Evolutionary conservation across 495 filamentous ascomycete species (phyloP), one percentile per base, ranked within the genome.

Genomic region (Aspergillus steynii): DNA sequence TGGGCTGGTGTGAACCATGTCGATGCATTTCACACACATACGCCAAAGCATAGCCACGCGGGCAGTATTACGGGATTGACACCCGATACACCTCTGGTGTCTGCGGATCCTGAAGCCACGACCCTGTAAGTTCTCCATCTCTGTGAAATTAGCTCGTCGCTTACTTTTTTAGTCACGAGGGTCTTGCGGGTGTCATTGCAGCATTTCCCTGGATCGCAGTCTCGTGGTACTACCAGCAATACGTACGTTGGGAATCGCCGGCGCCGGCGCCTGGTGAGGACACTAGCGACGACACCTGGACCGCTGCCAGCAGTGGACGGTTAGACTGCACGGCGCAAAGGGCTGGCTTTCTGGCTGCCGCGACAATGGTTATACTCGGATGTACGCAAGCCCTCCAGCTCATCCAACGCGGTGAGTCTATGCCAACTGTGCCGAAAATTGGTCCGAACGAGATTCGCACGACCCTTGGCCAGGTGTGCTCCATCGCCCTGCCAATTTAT

Each of bases 401-500:
- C n/a, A 59, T 53, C 12, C 48, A 59, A 10, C 59, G 56, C 12
- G 27, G 64, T n/a, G 52, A 50, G 27, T 61, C 65, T 0, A 52
- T 61, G 0, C 31, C 63, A 9, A 66, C 63, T 55, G 56, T 68
- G 4, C 69, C 71, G 12, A 59, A 53, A 27, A 26, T 71, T 4
- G 65, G 64, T 53, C 50, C 50, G 2, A 63, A 60, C n/a, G 65
- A 55, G 0, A 69, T 50, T 4, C 58, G 62, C 20, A 51, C 59
- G 26, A 62, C 66, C 1, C 45, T 79, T 52, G 37, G 70, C 32
- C 72, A 70, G 28, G 55, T 69, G 14, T 58, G 56, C 42, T 74
- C 74, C 20, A 67, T 86, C 32, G 78, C 74, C 26, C 63, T 88
- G 26, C 86, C 86, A 0, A 81, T 85, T 59, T 86, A 84, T 61